Conservation (phyloP, 2,329 filamentous ascomycete species). For the Teratosphaeria epicoccoides region DNA sequence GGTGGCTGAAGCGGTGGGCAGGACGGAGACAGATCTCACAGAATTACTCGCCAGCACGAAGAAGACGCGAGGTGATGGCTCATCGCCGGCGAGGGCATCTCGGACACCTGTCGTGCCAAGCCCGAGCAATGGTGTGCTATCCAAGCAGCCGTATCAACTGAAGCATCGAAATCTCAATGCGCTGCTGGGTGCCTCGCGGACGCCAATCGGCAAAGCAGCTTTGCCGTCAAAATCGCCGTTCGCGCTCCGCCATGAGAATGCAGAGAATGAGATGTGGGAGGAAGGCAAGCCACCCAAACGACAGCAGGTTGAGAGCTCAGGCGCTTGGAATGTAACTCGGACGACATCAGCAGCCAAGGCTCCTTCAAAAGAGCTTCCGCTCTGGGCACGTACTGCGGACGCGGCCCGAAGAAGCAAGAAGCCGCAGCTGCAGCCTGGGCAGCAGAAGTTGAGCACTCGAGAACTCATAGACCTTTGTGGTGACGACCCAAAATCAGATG, state of each 20-base stretch:
- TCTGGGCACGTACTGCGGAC: conserved; percentile 19
- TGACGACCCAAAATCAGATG: conserved; percentile 21
- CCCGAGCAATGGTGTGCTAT: conserved; percentile 2
- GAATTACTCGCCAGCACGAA: conserved; percentile 61
- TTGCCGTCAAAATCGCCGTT: conserved; percentile 54
- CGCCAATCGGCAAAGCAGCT: conserved; percentile 51
- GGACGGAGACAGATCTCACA: conserved; percentile 65
- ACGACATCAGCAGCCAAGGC: conserved; percentile 1
- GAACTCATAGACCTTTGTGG: conserved; percentile 29
- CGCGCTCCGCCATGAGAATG: conserved; percentile 41
- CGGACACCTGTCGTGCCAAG: conserved; percentile 6
- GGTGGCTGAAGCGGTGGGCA: conserved; percentile 64
- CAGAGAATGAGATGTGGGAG: conserved; percentile 23
- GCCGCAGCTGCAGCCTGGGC: conserved; percentile 5
- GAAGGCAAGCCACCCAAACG: conserved; percentile 30
- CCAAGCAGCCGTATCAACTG: conserved; percentile 12
- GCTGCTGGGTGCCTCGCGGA: conserved; percentile 54
- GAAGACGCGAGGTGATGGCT: conserved; percentile 29
- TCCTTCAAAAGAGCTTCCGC: conserved; percentile 11
- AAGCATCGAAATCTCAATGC: conserved; percentile 51
- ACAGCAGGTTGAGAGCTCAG: conserved; percentile 21
- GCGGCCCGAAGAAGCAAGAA: conserved; percentile 15
- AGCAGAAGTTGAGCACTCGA: conserved; percentile 16
- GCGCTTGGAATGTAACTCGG: conserved; percentile 11
- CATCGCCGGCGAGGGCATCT: conserved; percentile 12